Base-by-base conservation (phyloP, 2,329 filamentous ascomycete genomes). In the Salinomyces thailandicus region DNA sequence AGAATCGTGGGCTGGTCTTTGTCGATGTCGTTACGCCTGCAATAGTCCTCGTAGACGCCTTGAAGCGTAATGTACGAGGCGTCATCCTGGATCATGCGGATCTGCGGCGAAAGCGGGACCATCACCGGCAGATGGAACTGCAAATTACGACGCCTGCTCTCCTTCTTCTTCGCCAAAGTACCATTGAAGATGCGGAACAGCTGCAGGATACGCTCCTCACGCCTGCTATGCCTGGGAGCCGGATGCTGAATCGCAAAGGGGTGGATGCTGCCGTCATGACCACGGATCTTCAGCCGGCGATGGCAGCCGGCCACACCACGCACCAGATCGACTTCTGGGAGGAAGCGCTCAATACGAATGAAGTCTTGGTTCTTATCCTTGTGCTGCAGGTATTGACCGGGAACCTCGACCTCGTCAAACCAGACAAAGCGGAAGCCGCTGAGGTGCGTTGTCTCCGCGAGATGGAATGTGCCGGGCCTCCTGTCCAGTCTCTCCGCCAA, bases 331-430 rank as follows among this genome's bases (percentile, higher is more conserved):
- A 99, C 86, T 47, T 91, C 84, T 7, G 93, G 87, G 51, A 98
- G 64, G 74, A 98, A 98, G 16, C 89, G 81, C 59, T 98, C 93
- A 47, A 98, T 96, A 31, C 87, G 81, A 47, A 98, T 81, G 57
- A 99, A 98, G 59, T 98, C 91, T 52, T 93, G 86, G 60, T 98
- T 98, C 73, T 96, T 98, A 54, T 99, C 93, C 61, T 91, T 93
- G 64, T 95, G 91, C 57, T 93, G 80, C 45, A 95, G 67, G 60
- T 99, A 99, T 58, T 99, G 91, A 0, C 91, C 91, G 3, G 93
- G 93, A 22, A 99, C 78, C 62, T 99, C 91, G 9, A 99, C 89
- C 52, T 98, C 93, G 54, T 99, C 91, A 49, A 98, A 95, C 60
- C 95, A 96, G 59, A 91, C 80, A 68, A 94, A 98, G 26, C 85